Conservation (phyloP, 768 basidiomycete species). For the Butyriboletus loyo region DNA sequence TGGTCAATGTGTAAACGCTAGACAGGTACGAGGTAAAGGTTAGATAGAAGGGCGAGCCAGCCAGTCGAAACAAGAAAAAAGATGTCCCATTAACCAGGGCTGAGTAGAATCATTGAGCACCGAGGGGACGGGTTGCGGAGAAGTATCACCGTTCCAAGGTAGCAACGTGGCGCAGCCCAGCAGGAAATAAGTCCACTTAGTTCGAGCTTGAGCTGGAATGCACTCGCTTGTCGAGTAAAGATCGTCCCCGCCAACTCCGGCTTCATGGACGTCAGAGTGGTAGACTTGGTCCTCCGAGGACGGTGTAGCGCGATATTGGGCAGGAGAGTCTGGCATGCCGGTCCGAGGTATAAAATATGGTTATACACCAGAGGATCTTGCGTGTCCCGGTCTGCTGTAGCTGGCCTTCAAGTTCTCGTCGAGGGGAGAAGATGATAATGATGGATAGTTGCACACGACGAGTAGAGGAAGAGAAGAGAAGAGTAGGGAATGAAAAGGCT, state of each 20-base stretch:
- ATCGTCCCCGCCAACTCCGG: conserved; percentile 6
- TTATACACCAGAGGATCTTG: background rate
- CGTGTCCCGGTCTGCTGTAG: no score
- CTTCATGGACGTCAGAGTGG: background rate
- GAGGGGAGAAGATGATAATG: no score
- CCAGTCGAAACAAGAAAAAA: conserved; percentile 71
- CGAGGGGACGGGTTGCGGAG: background rate
- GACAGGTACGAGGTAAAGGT: conserved; percentile 69
- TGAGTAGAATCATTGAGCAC: conserved; percentile 30
- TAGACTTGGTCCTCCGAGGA: conserved; percentile 10
- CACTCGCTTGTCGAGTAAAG: conserved; percentile 24
- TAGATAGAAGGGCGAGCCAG: conserved; percentile 51
- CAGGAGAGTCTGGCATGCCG: conserved; percentile 9
- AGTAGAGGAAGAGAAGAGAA: no score
- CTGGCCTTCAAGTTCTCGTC: no score
- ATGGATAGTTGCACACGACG: no score
- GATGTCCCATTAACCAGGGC: conserved; percentile 85
- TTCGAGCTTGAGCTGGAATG: conserved; percentile 36
- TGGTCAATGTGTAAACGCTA: conserved; percentile 58
- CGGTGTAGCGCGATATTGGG: no score
- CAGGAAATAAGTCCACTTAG: conserved; percentile 65
- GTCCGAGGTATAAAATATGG: background rate
- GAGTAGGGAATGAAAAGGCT: no score
- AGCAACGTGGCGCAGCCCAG: conserved; percentile 78
- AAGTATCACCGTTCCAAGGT: conserved; percentile 81